A percentile compares a stretch with the other conserved stretches of the same genome.
These are phyloP conservation scores for Eucalyptus sp. DNA, from an alignment of 345 rosid species.

Conservation along the genomic window DNA sequence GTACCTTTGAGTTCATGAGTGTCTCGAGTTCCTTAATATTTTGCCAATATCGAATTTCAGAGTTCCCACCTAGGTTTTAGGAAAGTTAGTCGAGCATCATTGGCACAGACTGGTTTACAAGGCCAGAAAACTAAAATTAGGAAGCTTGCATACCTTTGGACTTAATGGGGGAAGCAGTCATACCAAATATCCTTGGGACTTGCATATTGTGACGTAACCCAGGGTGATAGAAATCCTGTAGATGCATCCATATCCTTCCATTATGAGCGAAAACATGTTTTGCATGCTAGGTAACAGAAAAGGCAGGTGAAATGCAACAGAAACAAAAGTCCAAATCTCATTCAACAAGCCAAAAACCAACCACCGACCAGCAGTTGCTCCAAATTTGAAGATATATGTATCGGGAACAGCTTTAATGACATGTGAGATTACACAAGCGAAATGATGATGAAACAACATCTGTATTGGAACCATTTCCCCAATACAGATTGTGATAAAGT, in stretches of 20 bases:
- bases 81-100: background rate
- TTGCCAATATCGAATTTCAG: constrained; percentile 35
- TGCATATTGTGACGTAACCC: constrained; percentile 5
- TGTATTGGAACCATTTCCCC: background rate
- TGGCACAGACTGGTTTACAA: background rate
- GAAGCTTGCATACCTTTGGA: constrained; percentile 42
- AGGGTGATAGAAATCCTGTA: constrained; percentile 77
- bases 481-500: background rate
- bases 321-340: background rate
- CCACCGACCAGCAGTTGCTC: background rate
- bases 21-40: constrained; percentile 55
- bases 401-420: background rate
- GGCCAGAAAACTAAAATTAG: background rate
- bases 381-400: background rate
- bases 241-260: background rate
- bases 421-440: background rate
- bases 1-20: constrained; percentile 78
- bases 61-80: constrained; percentile 23
- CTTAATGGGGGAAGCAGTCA: constrained; percentile 92
- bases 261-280: background rate
- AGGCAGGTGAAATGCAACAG: background rate
- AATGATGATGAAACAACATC: background rate
- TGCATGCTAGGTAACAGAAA: background rate
- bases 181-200: constrained; percentile 79
- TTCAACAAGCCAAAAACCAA: background rate